These are phyloP conservation scores for Camillea tinctor DNA, from an alignment of 2,329 filamentous ascomycete genomes.

Conservation along the genomic window DNA sequence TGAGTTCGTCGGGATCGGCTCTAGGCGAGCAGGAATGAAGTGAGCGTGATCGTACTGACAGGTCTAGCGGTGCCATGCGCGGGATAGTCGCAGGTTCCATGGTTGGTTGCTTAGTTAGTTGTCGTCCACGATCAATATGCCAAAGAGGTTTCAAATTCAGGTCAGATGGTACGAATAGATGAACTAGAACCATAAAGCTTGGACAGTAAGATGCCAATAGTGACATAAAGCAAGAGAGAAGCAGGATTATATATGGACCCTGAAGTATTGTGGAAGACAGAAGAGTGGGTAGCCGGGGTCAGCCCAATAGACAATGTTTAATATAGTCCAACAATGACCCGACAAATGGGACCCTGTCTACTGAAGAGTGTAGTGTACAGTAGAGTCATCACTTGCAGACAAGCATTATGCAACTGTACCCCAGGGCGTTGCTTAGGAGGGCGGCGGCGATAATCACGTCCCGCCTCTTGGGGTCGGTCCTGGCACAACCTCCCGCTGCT, in stretches of 20 bases:
- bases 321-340: constrained; percentile 30
- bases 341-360: constrained; percentile 23
- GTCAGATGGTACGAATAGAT: constrained; percentile 4
- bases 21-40: constrained; percentile 7
- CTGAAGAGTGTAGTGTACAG: constrained; percentile 20
- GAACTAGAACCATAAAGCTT: constrained; percentile 1
- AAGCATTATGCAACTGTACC: constrained; percentile 20
- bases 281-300: constrained; percentile 12
- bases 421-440: constrained; percentile 23
- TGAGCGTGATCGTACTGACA: constrained; percentile 7
- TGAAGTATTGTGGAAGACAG: constrained; percentile 15
- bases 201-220: constrained; percentile 9
- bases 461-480: constrained; percentile 16
- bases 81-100: constrained; percentile 15
- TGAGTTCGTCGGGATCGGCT: constrained; percentile 4
- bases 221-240: constrained; percentile 14
- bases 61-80: background rate
- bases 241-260: constrained; percentile 22
- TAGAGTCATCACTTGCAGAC: constrained; percentile 19
- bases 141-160: constrained; percentile 1
- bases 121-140: constrained; percentile 13
- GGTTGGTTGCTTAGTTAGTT: constrained; percentile 9
- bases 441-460: constrained; percentile 13
- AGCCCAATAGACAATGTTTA: constrained; percentile 20
- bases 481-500: constrained; percentile 15